A percentile compares a stretch with the other conserved stretches of the same genome.
These are phyloP conservation scores for sorghum (Sorghum bicolor) DNA, from an alignment of 176 grass and related monocot genomes.

Conservation along the genomic window DNA sequence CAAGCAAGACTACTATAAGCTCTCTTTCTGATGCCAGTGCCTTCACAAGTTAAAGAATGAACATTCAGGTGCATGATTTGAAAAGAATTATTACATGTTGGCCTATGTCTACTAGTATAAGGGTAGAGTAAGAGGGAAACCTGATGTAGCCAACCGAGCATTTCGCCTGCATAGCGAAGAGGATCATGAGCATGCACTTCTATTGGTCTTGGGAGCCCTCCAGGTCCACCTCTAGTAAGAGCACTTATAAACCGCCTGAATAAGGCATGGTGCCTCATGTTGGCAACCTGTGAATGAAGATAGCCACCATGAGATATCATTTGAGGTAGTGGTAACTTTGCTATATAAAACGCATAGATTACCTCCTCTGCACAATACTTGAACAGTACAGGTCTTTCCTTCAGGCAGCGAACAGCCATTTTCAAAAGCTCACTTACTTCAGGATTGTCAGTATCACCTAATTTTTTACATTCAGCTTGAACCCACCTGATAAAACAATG, in stretches of 20 bases:
- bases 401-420: slow-evolving; percentile 78
- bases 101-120: slow-evolving; percentile 4
- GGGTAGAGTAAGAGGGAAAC: slow-evolving; percentile 39
- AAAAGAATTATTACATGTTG: not conserved
- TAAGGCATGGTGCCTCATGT: slow-evolving; percentile 97
- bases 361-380: slow-evolving; percentile 99
- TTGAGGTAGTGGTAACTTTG: not conserved
- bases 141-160: slow-evolving; percentile 99
- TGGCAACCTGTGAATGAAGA: slow-evolving; percentile 75
- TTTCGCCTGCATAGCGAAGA: slow-evolving; percentile 95
- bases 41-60: slow-evolving; percentile 41
- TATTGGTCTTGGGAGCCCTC: slow-evolving; percentile 90
- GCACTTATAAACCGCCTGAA: slow-evolving; percentile 99
- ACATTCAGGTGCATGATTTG: slow-evolving; percentile 24
- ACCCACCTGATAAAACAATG: slow-evolving; percentile 65
- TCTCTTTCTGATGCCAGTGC: slow-evolving; percentile 98
- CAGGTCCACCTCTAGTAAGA: slow-evolving; percentile 93
- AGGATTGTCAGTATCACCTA: slow-evolving; percentile 94
- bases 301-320: slow-evolving; percentile 23
- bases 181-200: slow-evolving; percentile 99
- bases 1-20: slow-evolving; percentile 73
- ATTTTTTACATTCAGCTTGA: slow-evolving; percentile 94
- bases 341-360: not conserved
- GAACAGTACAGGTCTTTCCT: slow-evolving; percentile 94
- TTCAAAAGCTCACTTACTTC: slow-evolving; percentile 92